Conservation (phyloP, 2,329 filamentous ascomycete genomes). For the Aureobasidium sp. region DNA sequence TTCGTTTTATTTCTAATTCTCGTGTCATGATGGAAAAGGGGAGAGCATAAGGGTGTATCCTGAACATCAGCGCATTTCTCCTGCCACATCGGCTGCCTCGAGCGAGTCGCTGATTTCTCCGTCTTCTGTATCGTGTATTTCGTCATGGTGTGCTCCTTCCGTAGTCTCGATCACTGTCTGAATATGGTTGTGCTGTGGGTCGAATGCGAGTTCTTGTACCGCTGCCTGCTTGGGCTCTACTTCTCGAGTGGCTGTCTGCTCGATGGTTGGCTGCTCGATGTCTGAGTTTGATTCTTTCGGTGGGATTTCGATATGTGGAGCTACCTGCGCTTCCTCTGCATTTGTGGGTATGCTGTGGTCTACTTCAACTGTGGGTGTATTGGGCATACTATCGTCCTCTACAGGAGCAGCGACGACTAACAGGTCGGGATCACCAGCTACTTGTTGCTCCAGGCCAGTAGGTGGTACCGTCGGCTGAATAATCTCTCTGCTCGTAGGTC, state of each 20-base stretch:
- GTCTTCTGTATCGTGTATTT: constrained; percentile 1
- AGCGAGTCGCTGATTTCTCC: not conserved
- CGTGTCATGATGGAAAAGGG: not conserved
- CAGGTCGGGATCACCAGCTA: not conserved
- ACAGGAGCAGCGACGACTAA: constrained; percentile 13
- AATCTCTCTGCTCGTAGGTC: not conserved
- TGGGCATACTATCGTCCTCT: constrained; percentile 19
- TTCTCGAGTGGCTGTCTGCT: not conserved
- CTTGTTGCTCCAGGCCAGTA: not conserved
- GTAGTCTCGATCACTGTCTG: not conserved
- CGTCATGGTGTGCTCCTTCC: not conserved
- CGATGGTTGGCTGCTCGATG: not conserved
- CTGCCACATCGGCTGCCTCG: not conserved
- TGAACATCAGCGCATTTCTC: not conserved
- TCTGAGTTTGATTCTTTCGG: not conserved
- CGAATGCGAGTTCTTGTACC: not conserved
- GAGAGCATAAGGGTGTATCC: not conserved
- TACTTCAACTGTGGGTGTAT: constrained; percentile 14
- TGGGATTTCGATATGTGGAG: not conserved
- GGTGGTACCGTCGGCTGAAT: not conserved
- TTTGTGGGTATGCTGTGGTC: not conserved
- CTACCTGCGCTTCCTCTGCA: not conserved
- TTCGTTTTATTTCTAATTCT: not conserved
- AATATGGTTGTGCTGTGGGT: not conserved
- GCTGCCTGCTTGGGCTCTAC: not conserved